Percentiles rank a stretch among this genome's conserved stretches.
These are phyloP conservation scores for Phytophthora sp. DNA, from an alignment of 352 stramenopile species.

Conservation along the genomic window DNA sequence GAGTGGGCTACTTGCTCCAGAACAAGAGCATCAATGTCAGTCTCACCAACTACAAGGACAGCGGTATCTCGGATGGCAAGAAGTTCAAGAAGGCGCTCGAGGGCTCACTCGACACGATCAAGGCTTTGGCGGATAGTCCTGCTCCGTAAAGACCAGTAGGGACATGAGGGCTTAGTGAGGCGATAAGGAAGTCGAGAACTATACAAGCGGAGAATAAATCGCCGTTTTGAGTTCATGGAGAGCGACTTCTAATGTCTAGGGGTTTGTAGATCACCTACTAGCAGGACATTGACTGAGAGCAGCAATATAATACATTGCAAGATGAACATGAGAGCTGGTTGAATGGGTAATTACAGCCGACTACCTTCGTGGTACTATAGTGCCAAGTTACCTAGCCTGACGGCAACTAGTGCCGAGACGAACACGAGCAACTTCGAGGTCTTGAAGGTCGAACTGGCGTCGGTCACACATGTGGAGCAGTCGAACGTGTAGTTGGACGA, in stretches of 20 bases:
- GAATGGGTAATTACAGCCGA: no score
- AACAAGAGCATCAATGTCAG: slow-evolving; percentile 85
- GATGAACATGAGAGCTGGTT: no score
- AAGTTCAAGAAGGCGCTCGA: slow-evolving; percentile 76
- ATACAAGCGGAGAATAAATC: slow-evolving; percentile 7
- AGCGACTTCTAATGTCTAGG: no score
- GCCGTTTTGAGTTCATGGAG: slow-evolving; percentile 3
- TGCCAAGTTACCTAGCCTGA: slow-evolving; percentile 24
- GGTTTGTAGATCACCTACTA: no score
- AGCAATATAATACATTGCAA: no score
- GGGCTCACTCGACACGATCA: slow-evolving; percentile 80
- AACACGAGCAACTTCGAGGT: slow-evolving; percentile 29
- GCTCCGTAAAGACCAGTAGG: slow-evolving; percentile 35
- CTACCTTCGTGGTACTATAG: slow-evolving; percentile 25
- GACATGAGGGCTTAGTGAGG: background rate
- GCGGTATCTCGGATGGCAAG: slow-evolving; percentile 61
- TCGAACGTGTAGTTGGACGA: slow-evolving; percentile 24
- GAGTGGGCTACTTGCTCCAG: slow-evolving; percentile 90
- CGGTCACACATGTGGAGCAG: slow-evolving; percentile 30
- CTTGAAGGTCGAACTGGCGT: slow-evolving; percentile 2
- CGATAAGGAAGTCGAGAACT: background rate
- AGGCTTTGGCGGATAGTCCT: slow-evolving; percentile 64
- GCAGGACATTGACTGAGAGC: no score
- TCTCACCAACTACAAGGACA: slow-evolving; percentile 89
- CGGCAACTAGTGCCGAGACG: slow-evolving; percentile 15